A percentile compares a stretch with the other conserved stretches of the same genome.
Conservation (phyloP, 2,329 filamentous ascomycete species). For the Aspergillus versicolor region DNA sequence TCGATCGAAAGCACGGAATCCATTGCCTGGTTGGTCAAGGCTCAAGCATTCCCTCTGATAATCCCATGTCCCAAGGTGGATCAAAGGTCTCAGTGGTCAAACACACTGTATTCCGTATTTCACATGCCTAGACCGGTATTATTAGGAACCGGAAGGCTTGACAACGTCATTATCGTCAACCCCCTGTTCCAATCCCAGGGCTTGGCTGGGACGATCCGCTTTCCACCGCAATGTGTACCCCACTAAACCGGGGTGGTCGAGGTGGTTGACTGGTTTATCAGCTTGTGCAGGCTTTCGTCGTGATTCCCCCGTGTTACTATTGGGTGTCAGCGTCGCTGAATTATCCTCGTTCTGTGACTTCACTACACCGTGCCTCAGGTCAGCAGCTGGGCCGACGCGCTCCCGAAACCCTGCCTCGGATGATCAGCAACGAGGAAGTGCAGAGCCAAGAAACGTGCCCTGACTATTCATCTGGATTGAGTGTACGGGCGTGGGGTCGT, state of each 20-base stretch:
- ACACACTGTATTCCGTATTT: constrained; percentile 17
- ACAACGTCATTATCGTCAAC: constrained; percentile 31
- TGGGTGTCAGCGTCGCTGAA: constrained; percentile 1
- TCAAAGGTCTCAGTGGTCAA: constrained; percentile 5
- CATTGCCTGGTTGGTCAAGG: constrained; percentile 13
- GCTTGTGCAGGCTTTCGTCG: not conserved
- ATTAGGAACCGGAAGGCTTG: constrained; percentile 21
- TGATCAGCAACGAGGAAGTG: constrained; percentile 32
- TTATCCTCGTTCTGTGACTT: not conserved
- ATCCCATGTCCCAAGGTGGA: constrained; percentile 8
- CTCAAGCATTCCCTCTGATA: not conserved
- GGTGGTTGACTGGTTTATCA: constrained; percentile 5
- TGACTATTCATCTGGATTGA: constrained; percentile 18
- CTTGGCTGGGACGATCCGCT: constrained; percentile 24
- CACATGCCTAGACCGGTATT: constrained; percentile 28
- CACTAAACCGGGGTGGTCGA: not conserved
- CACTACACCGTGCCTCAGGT: not conserved
- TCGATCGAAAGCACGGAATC: constrained; percentile 27
- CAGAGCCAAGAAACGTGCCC: constrained; percentile 23
- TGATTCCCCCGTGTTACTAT: not conserved
- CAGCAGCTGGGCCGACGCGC: constrained; percentile 22
- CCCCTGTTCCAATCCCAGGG: constrained; percentile 22
- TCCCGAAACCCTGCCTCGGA: constrained; percentile 31
- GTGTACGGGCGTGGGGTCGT: not conserved
- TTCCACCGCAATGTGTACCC: constrained; percentile 13